Evolutionary conservation across 208 protist species (phyloP).

Genomic region (Crithidia brevicula): DNA sequence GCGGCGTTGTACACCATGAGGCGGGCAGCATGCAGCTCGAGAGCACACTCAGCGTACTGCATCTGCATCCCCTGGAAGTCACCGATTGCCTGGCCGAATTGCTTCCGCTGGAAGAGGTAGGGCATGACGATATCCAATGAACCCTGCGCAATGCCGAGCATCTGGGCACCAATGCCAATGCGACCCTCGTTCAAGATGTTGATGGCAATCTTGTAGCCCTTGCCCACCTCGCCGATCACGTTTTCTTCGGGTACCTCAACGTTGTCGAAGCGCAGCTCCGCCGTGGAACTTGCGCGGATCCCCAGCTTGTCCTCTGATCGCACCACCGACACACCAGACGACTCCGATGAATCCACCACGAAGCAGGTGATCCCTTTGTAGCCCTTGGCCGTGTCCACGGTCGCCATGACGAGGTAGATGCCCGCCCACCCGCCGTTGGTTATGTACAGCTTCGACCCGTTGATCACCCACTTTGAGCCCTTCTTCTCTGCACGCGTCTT

Average conservation of each 20-base stretch:
- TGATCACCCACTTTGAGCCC: slow-evolving; percentile 89
- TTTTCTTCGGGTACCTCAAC: slow-evolving; percentile 75
- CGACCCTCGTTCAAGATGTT: slow-evolving; percentile 94
- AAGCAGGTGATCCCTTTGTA: slow-evolving; percentile 97
- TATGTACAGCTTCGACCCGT: slow-evolving; percentile 95
- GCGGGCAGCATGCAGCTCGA: slow-evolving; percentile 78
- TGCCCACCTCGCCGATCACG: slow-evolving; percentile 88
- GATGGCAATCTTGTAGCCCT: slow-evolving; percentile 97
- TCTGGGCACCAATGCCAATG: slow-evolving; percentile 95
- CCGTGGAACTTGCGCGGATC: slow-evolving; percentile 95
- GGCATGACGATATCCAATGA: slow-evolving; percentile 79
- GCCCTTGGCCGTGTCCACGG: slow-evolving; percentile 80
- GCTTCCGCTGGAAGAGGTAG: slow-evolving; percentile 91
- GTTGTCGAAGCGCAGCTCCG: slow-evolving; percentile 93
- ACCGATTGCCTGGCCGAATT: slow-evolving; percentile 91
- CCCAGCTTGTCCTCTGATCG: slow-evolving; percentile 96
- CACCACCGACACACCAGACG: slow-evolving; percentile 89
- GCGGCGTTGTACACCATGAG: slow-evolving; percentile 94
- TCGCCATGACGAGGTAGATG: slow-evolving; percentile 95
- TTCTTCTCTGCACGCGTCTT: slow-evolving; percentile 86
- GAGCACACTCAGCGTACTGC: slow-evolving; percentile 86
- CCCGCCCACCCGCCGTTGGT: slow-evolving; percentile 92
- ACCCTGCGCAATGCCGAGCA: slow-evolving; percentile 93
- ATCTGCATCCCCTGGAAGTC: slow-evolving; percentile 96
- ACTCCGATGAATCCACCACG: slow-evolving; percentile 88